Evolutionary conservation across 306 rosid genomes (phyloP), one percentile per base, ranked within the genome.

Genomic region (Oxytropis ochrocephala): DNA sequence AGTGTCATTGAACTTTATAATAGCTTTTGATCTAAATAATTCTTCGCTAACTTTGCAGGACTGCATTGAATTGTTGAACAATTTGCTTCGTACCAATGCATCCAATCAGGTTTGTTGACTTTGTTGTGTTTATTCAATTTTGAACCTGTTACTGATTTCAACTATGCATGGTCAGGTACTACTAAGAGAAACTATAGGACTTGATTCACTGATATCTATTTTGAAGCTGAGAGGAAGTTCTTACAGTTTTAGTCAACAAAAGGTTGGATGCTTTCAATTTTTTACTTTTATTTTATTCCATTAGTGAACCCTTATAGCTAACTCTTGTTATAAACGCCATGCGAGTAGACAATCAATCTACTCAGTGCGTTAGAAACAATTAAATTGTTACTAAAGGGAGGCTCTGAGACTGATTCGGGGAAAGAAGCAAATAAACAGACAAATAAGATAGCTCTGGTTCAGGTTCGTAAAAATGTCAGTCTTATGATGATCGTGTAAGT

Each of bases 331-430:
- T 80, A 75, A 86, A 76, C 63, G 60, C 70, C 80, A 78, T 85
- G 95, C 92, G 92, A 89, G 98, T 89, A 92, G 98, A 92, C 98
- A 69, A 85, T 89, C 81, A 92, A 89, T 83, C 82, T 92, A 77
- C 93, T 88, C 86, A 80, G 96, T 63, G 92, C 79, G 6, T 78
- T 92, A 74, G 98, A 89, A 79, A 92, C 95, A 72, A 75, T 89
- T 72, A 88, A 80, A 76, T 76, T 92, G 79, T 78, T 92, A 66
- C 83, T 86, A 56, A 75, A 62, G 79, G 96, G 96, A 73, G 94
- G 91, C 52, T 78, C 82, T 38, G 95, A 88, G 80, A 77, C 86
- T 43, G 89, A 85, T 82, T 82, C 89, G 43, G 95, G 91, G 65
- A 92, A 83, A 79, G 96, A 92, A 60, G 73, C 73, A 33, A 92